Base-by-base conservation (phyloP, 805 yeast genomes). In the Wickerhamiella dianesei region DNA sequence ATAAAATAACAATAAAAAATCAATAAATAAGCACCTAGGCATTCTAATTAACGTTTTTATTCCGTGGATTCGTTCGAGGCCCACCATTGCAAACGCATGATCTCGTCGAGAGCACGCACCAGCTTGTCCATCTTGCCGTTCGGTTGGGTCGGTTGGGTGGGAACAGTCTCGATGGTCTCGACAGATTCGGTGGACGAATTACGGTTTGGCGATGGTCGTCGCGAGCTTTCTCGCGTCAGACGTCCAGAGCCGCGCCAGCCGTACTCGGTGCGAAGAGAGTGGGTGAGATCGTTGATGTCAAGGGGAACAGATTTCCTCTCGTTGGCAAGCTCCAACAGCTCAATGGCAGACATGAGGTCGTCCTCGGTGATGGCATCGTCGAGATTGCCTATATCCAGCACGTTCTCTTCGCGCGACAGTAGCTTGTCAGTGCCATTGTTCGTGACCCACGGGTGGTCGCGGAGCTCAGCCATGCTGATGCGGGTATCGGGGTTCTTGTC, bases 391-490 rank as follows among this genome's bases (percentile, higher is more conserved):
- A 59, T 56, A 9, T 58, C 59, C 39, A 39, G 48, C 13, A 48
- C 48, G 53, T 68, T 68, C 45, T 65, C 69, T 29, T 63, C 67
- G 14, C 43, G 35, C 2, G 64, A 49, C 5, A 67, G 56, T 41
- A 68, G 58, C 18, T 43, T 46, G 49, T 67, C 71, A 5, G 49
- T 50, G 14, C 65, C 67, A 22, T 50, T 21, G 35, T 55, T 52
- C 3, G 69, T 67, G 29, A 75, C 70, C 64, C 92, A 86, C 1
- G 82, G 80, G 62, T 89, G 96, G 13, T 62, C 64, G 56, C 88
- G 82, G 44, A 87, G 76, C 35, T 80, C 84, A 16, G 66, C 62
- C 51, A 88, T 79, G 17, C 77, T 79, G n/a, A 81, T 75, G 61
- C 97, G 70, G 41, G 71, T 64, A 6, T 60, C 54, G 3, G 89